Percentiles rank a stretch among this genome's conserved stretches.
Conservation (phyloP, 495 filamentous ascomycete species). For the Eremomyces bilateralis region DNA sequence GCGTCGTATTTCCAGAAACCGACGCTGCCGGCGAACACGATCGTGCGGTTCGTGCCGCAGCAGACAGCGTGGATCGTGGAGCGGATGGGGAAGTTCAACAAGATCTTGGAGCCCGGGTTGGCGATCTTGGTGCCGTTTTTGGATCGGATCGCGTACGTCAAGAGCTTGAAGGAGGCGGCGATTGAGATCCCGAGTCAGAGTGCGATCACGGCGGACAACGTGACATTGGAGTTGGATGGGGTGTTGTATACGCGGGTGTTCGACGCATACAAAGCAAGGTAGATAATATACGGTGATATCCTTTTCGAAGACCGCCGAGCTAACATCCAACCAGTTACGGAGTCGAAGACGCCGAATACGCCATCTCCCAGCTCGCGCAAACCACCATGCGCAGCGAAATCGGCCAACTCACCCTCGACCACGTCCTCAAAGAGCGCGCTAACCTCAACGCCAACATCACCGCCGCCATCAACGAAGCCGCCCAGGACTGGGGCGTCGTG, state of each 20-base stretch:
- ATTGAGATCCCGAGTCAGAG: constrained; percentile 92
- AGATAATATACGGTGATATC: no score
- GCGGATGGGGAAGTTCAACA: constrained; percentile 91
- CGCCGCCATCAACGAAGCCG: constrained; percentile 91
- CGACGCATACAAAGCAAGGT: constrained; percentile 94
- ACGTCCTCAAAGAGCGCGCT: constrained; percentile 90
- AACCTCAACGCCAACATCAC: constrained; percentile 95
- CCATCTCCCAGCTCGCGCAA: constrained; percentile 91
- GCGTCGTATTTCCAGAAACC: constrained; percentile 34
- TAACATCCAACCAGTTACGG: constrained; percentile 81
- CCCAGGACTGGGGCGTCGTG: constrained; percentile 86
- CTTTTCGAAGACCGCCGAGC: no score
- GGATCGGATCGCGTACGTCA: constrained; percentile 94
- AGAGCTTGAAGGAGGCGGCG: constrained; percentile 84
- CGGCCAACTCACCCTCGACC: constrained; percentile 85
- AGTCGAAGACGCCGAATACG: constrained; percentile 96
- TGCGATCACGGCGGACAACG: constrained; percentile 96
- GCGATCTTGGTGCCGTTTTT: constrained; percentile 77
- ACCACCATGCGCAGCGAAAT: constrained; percentile 98
- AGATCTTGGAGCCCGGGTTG: constrained; percentile 77
- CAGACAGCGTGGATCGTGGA: constrained; percentile 99
- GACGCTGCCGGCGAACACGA: constrained; percentile 69
- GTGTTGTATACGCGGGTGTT: constrained; percentile 89
- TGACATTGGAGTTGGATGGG: constrained; percentile 87
- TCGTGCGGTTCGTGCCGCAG: constrained; percentile 93